Percentiles rank a stretch among this genome's conserved stretches.
These are phyloP conservation scores for Cyberlindnera saturnus DNA, from an alignment of 805 yeast genomes.

Conservation along the genomic window DNA sequence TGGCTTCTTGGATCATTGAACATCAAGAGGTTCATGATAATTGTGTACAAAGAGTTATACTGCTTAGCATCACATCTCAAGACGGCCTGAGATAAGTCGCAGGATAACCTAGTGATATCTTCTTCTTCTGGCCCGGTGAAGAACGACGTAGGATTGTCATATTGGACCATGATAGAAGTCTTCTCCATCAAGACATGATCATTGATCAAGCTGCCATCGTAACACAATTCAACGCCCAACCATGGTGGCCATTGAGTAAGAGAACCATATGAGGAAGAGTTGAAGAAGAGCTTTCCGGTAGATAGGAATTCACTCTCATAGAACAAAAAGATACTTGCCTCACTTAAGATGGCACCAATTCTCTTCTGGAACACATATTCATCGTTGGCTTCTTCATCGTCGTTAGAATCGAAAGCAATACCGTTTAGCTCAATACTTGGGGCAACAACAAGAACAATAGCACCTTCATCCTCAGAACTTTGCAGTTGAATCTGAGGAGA, in stretches of 20 bases:
- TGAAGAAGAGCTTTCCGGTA: conserved; percentile 38
- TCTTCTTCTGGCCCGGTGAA: conserved; percentile 25
- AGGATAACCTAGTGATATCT: conserved; percentile 41
- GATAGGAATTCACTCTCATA: conserved; percentile 41
- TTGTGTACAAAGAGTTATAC: conserved; percentile 58
- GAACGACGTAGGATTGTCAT: conserved; percentile 46
- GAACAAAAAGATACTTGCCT: conserved; percentile 70
- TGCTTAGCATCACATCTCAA: conserved; percentile 70
- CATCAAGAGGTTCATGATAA: conserved; percentile 57
- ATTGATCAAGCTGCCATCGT: conserved; percentile 41
- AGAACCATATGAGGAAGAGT: conserved; percentile 56
- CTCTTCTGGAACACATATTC: conserved; percentile 54
- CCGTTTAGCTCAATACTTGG: conserved; percentile 66
- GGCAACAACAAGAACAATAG: conserved; percentile 65
- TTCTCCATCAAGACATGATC: conserved; percentile 54
- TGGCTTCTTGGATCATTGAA: conserved; percentile 70
- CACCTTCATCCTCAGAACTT: conserved; percentile 42
- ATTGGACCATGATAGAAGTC: conserved; percentile 55
- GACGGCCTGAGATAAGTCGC: conserved; percentile 66
- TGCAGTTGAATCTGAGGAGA: conserved; percentile 81
- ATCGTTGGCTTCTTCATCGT: conserved; percentile 35
- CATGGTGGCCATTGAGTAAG: conserved; percentile 80
- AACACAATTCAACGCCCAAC: conserved; percentile 68
- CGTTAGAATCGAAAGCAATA: conserved; percentile 51
- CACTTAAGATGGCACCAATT: conserved; percentile 58